phyloP scores from a whole-genome alignment of 2,329 filamentous ascomycete species.

The Monilinia fructicola region DNA sequence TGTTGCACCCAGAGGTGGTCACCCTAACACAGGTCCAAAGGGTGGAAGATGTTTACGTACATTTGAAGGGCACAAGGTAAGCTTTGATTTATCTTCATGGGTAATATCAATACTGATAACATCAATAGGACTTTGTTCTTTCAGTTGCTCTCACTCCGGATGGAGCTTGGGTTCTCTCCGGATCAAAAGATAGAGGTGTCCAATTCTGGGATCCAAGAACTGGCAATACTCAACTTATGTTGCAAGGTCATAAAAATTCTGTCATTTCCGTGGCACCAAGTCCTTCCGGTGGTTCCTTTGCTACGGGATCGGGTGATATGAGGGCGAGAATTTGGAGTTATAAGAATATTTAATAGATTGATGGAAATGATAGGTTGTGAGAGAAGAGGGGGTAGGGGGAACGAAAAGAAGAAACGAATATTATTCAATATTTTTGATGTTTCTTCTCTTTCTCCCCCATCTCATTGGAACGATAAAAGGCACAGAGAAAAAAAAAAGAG shows the following conservation, averaged over 20 bases:
- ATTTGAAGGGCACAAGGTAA: slow-evolving; percentile 92
- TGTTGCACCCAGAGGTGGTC: slow-evolving; percentile 65
- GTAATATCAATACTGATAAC: slow-evolving; percentile 27
- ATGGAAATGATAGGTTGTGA: not conserved
- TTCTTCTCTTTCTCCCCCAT: too few species aligned
- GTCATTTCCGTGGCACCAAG: slow-evolving; percentile 97
- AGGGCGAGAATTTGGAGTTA: slow-evolving; percentile 97
- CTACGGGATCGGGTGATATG: slow-evolving; percentile 96
- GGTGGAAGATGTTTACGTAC: slow-evolving; percentile 93
- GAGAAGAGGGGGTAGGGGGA: not conserved
- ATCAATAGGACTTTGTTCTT: slow-evolving; percentile 81
- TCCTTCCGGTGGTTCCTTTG: slow-evolving; percentile 79
- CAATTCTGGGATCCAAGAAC: slow-evolving; percentile 98
- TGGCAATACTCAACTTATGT: slow-evolving; percentile 93
- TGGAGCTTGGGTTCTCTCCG: slow-evolving; percentile 92
- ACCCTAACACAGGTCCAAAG: slow-evolving; percentile 67
- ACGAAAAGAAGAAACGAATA: not conserved
- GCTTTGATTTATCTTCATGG: slow-evolving; percentile 34
- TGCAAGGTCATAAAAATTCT: slow-evolving; percentile 98
- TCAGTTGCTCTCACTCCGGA: slow-evolving; percentile 94
- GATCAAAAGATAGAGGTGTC: slow-evolving; percentile 94
- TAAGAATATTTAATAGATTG: slow-evolving; percentile 41
- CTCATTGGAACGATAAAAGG: not conserved
- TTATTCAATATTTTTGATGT: not conserved
- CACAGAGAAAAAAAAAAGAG: not conserved